Base-by-base conservation (phyloP, 1,284 basidiomycete genomes). In the Ganoderma leucocontextum region DNA sequence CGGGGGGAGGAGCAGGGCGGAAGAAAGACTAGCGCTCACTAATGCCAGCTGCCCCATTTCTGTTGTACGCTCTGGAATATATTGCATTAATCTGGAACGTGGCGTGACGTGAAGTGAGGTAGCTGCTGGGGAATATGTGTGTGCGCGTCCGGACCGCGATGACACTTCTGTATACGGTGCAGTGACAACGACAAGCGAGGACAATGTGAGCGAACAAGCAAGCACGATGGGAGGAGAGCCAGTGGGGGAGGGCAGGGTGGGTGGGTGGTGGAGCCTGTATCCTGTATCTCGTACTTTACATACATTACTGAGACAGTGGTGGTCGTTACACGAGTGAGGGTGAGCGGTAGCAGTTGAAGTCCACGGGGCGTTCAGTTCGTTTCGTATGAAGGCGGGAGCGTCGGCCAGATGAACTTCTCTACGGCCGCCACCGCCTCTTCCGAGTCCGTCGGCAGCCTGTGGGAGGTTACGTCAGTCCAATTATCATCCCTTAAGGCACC, bases 371-470 rank as follows among this genome's bases (percentile, higher is more conserved):
- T 22, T 8, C n/a, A 49, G 19, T 49, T 49, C 22, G 44, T 47
- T 3, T 12, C 57, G 67, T 73, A 73, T 5, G 70, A 73, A 5
- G 72, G 69, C 49, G 72, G 70, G 25, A 70, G 74, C 60, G 77
- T 75, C 19, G 80, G 75, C 85, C 86, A 91, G 76, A 93, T 90
- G 85, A 89, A 93, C 64, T 85, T 80, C 75, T 87, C 82, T 29
- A 92, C 88, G 2, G 79, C 81, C 29, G 79, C 80, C 64, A 86
- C 87, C 68, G 95, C 92, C 75, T 88, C 86, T 58, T 85, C 79
- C 10, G 90, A 84, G 75, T 95, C 90, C 70, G 85, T 82, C 12
- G 94, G 92, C 57, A 95, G 80, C 41, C 94, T 96, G 74, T 10
- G 8, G 0, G 4, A 38, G 15, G 15, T 33, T 29, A 25, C 52